Evolutionary conservation across 192 early-diverging fungal species (phyloP).

Genomic region (Mortierella antarctica): DNA sequence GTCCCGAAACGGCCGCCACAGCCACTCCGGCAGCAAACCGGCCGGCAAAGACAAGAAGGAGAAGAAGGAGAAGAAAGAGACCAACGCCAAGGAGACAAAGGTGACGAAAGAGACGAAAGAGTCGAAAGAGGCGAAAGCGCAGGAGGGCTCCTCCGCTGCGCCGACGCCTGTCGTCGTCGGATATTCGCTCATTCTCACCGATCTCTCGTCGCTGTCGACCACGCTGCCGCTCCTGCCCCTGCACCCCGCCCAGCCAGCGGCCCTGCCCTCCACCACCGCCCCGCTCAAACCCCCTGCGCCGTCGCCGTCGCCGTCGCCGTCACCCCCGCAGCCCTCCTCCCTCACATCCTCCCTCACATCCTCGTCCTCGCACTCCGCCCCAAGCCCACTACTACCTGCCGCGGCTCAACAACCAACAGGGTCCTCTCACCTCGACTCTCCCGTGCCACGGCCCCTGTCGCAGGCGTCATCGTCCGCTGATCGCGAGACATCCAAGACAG

Average conservation of each 20-base stretch:
- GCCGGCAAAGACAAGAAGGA: no score
- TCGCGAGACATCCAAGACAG: neutral
- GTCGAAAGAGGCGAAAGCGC: neutral
- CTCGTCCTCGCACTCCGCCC: neutral
- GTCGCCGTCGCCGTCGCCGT: neutral
- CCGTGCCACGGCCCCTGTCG: no score
- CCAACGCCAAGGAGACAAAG: no score
- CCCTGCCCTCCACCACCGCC: neutral
- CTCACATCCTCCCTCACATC: neutral
- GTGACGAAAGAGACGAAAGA: no score
- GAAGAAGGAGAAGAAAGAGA: no score
- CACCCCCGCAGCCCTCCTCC: neutral
- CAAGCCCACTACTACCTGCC: no score
- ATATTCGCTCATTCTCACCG: slow-evolving; percentile 37
- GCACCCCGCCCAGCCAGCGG: slow-evolving; percentile 2
- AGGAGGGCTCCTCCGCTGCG: neutral
- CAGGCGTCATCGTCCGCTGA: no score
- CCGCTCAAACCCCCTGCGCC: neutral
- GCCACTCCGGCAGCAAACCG: slow-evolving; percentile 1
- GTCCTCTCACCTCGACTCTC: no score
- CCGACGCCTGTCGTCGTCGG: slow-evolving; percentile 15
- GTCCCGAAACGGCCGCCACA: neutral
- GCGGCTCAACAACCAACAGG: no score
- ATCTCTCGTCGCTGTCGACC: slow-evolving; percentile 22
- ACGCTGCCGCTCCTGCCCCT: slow-evolving; percentile 1